phyloP scores from a whole-genome alignment of 768 basidiomycete genomes.

The Leccinellum rugosiceps region DNA sequence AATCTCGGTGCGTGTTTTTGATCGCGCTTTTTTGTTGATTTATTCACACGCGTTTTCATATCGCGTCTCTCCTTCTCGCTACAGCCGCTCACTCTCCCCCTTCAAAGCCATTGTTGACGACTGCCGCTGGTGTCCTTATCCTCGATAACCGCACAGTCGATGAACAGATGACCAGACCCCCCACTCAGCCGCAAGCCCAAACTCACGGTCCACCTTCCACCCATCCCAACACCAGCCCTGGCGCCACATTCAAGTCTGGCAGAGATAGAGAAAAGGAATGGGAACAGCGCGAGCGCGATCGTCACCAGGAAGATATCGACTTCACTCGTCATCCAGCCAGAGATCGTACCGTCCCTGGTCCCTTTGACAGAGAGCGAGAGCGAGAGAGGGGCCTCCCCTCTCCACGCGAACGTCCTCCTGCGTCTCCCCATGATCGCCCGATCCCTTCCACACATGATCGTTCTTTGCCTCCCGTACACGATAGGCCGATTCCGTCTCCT shows the following conservation, averaged over 20 bases:
- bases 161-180: conserved; percentile 26
- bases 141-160: conserved; percentile 32
- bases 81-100: conserved; percentile 29
- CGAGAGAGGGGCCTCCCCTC: conserved; percentile 23
- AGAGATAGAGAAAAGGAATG: conserved; percentile 30
- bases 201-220: conserved; percentile 12
- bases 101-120: conserved; percentile 26
- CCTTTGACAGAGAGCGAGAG: conserved; percentile 27
- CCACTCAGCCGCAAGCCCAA: conserved; percentile 19
- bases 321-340: conserved; percentile 23
- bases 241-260: conserved; percentile 17
- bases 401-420: conserved; percentile 22
- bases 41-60: conserved; percentile 5
- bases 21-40: neutral
- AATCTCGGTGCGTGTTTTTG: conserved; percentile 19
- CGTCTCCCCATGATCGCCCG: conserved; percentile 22
- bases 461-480: conserved; percentile 19
- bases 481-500: conserved; percentile 22
- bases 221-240: conserved; percentile 23
- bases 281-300: conserved; percentile 27
- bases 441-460: conserved; percentile 20
- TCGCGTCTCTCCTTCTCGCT: neutral
- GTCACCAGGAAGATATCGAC: conserved; percentile 29
- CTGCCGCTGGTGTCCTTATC: conserved; percentile 24
- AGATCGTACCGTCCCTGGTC: conserved; percentile 19